Percentiles rank a stretch among this genome's conserved stretches.
These are phyloP conservation scores for Exophiala bonariae DNA, from an alignment of 2,329 filamentous ascomycete genomes.

Conservation along the genomic window DNA sequence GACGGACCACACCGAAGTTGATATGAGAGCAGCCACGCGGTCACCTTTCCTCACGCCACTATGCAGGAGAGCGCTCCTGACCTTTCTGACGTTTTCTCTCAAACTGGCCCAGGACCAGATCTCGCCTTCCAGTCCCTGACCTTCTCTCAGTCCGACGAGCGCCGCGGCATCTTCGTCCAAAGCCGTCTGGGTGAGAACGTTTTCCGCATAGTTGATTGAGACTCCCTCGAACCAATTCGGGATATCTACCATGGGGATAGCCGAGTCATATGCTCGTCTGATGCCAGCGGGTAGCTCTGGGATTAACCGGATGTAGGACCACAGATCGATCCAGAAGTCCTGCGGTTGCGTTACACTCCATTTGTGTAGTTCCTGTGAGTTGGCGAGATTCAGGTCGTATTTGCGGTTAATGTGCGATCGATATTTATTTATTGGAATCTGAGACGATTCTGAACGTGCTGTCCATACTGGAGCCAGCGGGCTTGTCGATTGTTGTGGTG, in stretches of 20 bases:
- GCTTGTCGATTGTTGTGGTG: too few species aligned
- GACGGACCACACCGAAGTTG: slow-evolving; percentile 42
- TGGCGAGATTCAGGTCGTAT: slow-evolving; percentile 8
- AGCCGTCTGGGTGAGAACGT: slow-evolving; percentile 36
- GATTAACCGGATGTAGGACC: slow-evolving; percentile 34
- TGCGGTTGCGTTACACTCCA: slow-evolving; percentile 42
- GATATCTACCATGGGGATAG: slow-evolving; percentile 36
- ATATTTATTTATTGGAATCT: slow-evolving; percentile 17
- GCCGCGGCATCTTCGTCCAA: slow-evolving; percentile 37
- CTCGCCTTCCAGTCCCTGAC: slow-evolving; percentile 32
- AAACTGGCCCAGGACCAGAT: slow-evolving; percentile 39
- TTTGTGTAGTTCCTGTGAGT: slow-evolving; percentile 38
- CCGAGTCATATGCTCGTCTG: slow-evolving; percentile 38
- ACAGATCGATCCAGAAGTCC: slow-evolving; percentile 44
- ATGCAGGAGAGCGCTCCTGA: slow-evolving; percentile 37
- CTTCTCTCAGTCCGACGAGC: slow-evolving; percentile 42
- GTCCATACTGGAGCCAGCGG: too few species aligned
- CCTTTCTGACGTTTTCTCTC: slow-evolving; percentile 37
- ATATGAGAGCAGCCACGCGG: slow-evolving; percentile 42
- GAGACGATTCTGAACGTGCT: neutral
- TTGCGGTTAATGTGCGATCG: slow-evolving; percentile 15
- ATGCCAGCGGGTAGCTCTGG: slow-evolving; percentile 32
- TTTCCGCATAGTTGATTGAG: slow-evolving; percentile 41
- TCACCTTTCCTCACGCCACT: slow-evolving; percentile 40
- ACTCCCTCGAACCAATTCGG: slow-evolving; percentile 39